These are phyloP conservation scores for Helminthosporium solani DNA, from an alignment of 2,329 filamentous ascomycete genomes.

Conservation along the genomic window DNA sequence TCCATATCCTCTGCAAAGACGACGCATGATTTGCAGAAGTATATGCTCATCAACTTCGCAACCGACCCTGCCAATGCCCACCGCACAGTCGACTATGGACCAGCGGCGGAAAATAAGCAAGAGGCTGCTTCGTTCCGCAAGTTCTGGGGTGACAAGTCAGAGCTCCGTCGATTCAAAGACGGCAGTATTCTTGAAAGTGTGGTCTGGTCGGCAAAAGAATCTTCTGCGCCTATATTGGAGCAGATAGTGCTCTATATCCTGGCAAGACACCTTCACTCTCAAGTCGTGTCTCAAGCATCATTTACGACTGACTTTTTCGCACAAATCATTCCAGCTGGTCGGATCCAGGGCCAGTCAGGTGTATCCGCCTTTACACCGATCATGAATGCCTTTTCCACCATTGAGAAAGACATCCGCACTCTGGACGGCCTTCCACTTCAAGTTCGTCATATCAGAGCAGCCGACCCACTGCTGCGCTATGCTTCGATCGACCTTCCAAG, in stretches of 20 bases:
- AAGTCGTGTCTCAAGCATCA: conserved; percentile 51
- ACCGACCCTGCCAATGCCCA: conserved; percentile 71
- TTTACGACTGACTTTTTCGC: conserved; percentile 52
- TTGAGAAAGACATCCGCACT: conserved; percentile 75
- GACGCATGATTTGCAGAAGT: conserved; percentile 30
- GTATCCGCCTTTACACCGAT: conserved; percentile 65
- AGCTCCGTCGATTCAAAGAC: conserved; percentile 91
- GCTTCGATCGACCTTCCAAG: conserved; percentile 62
- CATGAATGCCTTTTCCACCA: conserved; percentile 66
- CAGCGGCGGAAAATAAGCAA: conserved; percentile 79
- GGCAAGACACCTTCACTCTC: conserved; percentile 65
- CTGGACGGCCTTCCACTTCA: conserved; percentile 86
- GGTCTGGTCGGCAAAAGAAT: conserved; percentile 69
- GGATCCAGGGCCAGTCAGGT: conserved; percentile 39
- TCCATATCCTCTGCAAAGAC: conserved; percentile 30
- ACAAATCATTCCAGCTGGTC: conserved; percentile 44
- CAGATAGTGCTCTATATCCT: conserved; percentile 77
- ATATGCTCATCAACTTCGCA: conserved; percentile 65
- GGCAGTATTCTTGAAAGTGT: conserved; percentile 91
- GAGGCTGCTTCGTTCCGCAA: conserved; percentile 78
- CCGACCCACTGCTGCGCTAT: conserved; percentile 72
- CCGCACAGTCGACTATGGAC: conserved; percentile 83
- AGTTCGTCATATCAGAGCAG: conserved; percentile 74
- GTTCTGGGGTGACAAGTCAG: conserved; percentile 94
- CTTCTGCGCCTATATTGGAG: conserved; percentile 66